phyloP scores from a whole-genome alignment of 495 filamentous ascomycete genomes.

The Apiosordaria backusii region DNA sequence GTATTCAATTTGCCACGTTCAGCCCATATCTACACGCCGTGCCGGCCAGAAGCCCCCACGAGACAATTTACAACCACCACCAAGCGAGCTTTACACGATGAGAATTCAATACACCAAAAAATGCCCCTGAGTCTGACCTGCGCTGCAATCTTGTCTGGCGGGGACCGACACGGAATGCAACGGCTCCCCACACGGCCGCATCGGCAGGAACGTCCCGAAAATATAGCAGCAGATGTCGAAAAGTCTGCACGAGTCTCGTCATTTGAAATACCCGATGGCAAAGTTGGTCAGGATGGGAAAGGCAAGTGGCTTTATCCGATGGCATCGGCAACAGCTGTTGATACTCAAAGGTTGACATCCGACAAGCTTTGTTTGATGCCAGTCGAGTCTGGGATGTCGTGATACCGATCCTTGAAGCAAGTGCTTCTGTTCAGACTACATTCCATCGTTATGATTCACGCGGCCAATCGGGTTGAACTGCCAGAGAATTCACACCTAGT shows the following conservation, averaged over 20 bases:
- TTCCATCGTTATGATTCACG: background rate
- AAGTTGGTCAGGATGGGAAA: background rate
- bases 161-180: background rate
- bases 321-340: background rate
- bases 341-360: background rate
- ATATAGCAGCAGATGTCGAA: background rate
- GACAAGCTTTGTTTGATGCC: background rate
- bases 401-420: too few species aligned
- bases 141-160: too few species aligned
- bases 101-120: background rate
- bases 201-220: background rate
- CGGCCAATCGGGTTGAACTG: background rate
- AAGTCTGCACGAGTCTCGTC: background rate
- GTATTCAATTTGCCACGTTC: background rate
- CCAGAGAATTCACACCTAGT: background rate
- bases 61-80: background rate
- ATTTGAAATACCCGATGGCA: background rate
- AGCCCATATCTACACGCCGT: background rate
- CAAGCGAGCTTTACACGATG: background rate
- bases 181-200: background rate
- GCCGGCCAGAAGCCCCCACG: background rate
- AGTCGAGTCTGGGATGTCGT: too few species aligned
- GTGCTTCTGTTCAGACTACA: background rate
- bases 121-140: background rate
- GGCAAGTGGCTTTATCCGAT: background rate